A percentile compares a stretch with the other conserved stretches of the same genome.
Evolutionary conservation across 306 rosid species (phyloP).

Genomic region (Purshia tridentata): DNA sequence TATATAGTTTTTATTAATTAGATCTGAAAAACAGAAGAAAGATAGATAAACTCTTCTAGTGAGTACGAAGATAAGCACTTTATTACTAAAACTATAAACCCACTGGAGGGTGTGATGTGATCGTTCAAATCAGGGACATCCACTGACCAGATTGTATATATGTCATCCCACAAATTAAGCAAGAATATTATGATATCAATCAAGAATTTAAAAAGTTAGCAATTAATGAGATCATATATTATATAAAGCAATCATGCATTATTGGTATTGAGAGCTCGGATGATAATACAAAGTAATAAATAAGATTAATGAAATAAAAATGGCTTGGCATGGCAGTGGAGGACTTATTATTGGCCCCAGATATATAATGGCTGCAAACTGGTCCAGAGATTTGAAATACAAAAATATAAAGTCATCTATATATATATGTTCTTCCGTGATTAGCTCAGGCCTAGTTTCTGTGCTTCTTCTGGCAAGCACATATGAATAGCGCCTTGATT

Average conservation of each 20-base stretch:
- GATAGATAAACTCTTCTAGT: no score
- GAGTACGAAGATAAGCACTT: no score
- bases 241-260: neutral
- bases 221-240: neutral
- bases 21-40: no score
- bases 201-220: neutral
- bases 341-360: neutral
- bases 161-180: neutral
- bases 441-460: neutral
- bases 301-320: neutral
- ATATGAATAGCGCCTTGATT: constrained; percentile 29
- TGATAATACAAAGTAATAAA: neutral
- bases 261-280: neutral
- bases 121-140: neutral
- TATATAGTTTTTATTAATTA: no score
- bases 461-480: constrained; percentile 2
- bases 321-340: neutral
- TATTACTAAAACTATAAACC: no score
- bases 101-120: no score
- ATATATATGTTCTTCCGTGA: neutral
- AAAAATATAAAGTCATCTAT: neutral
- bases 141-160: neutral
- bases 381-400: neutral
- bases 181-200: neutral
- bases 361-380: neutral